Evolutionary conservation across 2,329 filamentous ascomycete genomes (phyloP).

Genomic region (Fusarium sp.): DNA sequence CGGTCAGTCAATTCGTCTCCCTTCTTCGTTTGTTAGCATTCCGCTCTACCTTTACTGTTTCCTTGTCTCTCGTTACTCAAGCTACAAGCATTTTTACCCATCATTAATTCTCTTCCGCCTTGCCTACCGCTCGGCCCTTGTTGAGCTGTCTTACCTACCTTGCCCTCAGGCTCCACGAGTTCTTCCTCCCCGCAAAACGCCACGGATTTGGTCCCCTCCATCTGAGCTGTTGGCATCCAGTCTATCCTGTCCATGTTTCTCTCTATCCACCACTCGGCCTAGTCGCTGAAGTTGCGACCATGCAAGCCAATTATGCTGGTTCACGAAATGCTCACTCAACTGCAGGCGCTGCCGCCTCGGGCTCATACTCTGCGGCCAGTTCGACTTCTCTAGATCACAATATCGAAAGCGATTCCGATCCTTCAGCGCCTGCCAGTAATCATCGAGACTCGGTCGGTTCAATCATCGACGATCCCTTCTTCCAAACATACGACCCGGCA

Average conservation of each 20-base stretch:
- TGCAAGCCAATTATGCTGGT: slow-evolving; percentile 46
- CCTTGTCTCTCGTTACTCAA: slow-evolving; percentile 30
- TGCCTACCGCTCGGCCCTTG: slow-evolving; percentile 17
- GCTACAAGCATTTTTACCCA: slow-evolving; percentile 20
- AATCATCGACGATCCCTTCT: slow-evolving; percentile 68
- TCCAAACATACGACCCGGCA: slow-evolving; percentile 59
- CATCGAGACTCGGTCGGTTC: slow-evolving; percentile 64
- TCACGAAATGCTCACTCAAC: slow-evolving; percentile 45
- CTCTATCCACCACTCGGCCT: slow-evolving; percentile 38
- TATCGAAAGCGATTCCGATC: slow-evolving; percentile 40
- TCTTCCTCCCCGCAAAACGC: slow-evolving; percentile 42
- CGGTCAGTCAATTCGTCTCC: slow-evolving; percentile 36
- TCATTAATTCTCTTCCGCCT: slow-evolving; percentile 4
- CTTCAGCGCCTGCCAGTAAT: slow-evolving; percentile 29
- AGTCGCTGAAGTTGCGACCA: slow-evolving; percentile 50
- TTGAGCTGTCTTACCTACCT: slow-evolving; percentile 6
- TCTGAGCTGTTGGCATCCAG: slow-evolving; percentile 26
- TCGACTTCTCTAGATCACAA: slow-evolving; percentile 43
- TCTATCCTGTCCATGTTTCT: slow-evolving; percentile 44
- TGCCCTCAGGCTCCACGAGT: slow-evolving; percentile 34
- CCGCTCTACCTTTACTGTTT: slow-evolving; percentile 13
- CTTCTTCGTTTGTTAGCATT: slow-evolving; percentile 34
- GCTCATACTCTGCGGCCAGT: slow-evolving; percentile 28
- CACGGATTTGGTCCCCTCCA: slow-evolving; percentile 38
- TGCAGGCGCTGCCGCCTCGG: slow-evolving; percentile 41